Percentiles rank a stretch among this genome's conserved stretches.
Conservation (phyloP, 129 eudicot genomes). For the carrot (Daucus carota) region DNA sequence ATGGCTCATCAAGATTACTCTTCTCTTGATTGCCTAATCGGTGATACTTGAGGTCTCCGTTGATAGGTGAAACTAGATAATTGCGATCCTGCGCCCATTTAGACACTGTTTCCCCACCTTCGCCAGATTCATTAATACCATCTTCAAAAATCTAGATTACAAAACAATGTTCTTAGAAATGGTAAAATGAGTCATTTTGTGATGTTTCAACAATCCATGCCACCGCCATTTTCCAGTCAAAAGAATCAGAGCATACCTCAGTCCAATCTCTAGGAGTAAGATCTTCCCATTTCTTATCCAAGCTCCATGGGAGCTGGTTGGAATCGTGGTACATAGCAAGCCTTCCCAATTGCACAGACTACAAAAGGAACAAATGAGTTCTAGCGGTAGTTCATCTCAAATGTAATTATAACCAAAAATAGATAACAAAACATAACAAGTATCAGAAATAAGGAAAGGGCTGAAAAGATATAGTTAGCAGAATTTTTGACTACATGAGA, state of each 20-base stretch:
- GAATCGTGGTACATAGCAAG: conserved; percentile 99
- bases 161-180: neutral
- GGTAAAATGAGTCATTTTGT: neutral
- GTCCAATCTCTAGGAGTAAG: conserved; percentile 83
- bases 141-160: conserved; percentile 74
- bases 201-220: neutral
- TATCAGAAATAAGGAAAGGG: neutral
- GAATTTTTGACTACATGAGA: neutral
- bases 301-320: conserved; percentile 71
- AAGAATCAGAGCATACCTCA: conserved; percentile 50
- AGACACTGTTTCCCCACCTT: conserved; percentile 31
- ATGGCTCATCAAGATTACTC: conserved; percentile 71
- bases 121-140: conserved; percentile 71
- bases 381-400: neutral
- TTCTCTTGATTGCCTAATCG: conserved; percentile 85
- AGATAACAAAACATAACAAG: neutral
- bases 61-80: conserved; percentile 86
- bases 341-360: conserved; percentile 97
- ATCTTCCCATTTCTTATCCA: conserved; percentile 86
- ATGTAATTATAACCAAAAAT: neutral
- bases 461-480: neutral
- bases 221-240: neutral
- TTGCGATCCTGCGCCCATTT: conserved; percentile 68
- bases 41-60: conserved; percentile 81
- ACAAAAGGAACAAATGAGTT: conserved; percentile 17